Base-by-base conservation (phyloP, 257 asterid species). In the Asclepias syriaca region DNA sequence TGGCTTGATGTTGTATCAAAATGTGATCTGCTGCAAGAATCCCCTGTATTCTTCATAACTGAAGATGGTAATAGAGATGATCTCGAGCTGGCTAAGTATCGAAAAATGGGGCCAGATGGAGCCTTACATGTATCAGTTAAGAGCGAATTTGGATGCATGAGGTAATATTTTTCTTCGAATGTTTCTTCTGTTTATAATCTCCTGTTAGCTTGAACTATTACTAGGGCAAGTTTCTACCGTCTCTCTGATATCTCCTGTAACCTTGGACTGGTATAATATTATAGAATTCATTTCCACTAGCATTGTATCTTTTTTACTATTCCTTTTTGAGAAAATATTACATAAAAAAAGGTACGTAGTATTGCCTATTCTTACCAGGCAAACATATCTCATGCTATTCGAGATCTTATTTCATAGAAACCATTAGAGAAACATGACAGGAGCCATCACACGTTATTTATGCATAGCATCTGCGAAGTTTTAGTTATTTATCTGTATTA, bases 1-100 rank as follows among this genome's bases (percentile, higher is more conserved):
- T 94, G 99, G 99, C 86, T 94, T 72, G 97, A 94, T 76, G 96
- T 88, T 50, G 93, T 94, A 79, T 94, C 99, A 32, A 94, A 94
- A 81, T 84, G 88, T 79, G 99, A 94, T 77, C 81, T 94, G 75
- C 79, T 94, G 72, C 84, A 75, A 73, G 89, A 84, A 73, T 77
- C 92, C 69, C 96, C 99, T 1, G 89, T 80, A 58, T 49, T 87
- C 75, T 91, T 85, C 80, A 73, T 80, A 72, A 91, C 93, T 1
- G 98, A 94, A 76, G 95, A 88, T 81, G 80, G 81, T 66, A 78
- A 72, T 53, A 67, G 21, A 34, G 92, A 91, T 81, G 77, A 81
- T 75, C 24, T 74, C 60, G 98, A 91, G 83, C 89, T 94, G 56
- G 85, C 88, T 71, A 83, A 76, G 76, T 94, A 91, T 67, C 92